Evolutionary conservation across 768 basidiomycete species (phyloP).

Genomic region (Rhizopogon rudus): DNA sequence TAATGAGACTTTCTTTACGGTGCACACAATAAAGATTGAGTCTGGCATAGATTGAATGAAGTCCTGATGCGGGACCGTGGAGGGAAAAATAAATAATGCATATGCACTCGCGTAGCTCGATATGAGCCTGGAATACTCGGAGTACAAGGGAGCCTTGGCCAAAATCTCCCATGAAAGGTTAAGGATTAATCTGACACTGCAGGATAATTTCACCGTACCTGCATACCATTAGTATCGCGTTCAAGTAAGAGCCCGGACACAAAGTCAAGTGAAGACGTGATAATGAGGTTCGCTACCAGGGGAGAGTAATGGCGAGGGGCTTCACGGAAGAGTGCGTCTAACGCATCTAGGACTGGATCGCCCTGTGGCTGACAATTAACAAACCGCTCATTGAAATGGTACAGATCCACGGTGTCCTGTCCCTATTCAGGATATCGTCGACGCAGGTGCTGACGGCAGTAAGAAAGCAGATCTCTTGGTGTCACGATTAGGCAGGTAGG

Average conservation of each 20-base stretch:
- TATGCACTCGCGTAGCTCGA: slow-evolving; percentile 29
- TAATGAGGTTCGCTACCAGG: slow-evolving; percentile 25
- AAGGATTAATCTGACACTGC: too few species aligned
- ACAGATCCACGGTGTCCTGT: slow-evolving; percentile 11
- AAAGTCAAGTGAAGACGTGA: slow-evolving; percentile 28
- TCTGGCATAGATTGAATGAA: slow-evolving; percentile 31
- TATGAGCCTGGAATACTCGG: slow-evolving; percentile 9
- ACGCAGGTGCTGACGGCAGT: too few species aligned
- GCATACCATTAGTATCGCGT: slow-evolving; percentile 16
- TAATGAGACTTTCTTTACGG: slow-evolving; percentile 26
- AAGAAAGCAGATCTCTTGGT: too few species aligned
- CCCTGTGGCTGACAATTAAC: slow-evolving; percentile 17
- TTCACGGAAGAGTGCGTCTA: slow-evolving; percentile 23
- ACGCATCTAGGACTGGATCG: slow-evolving; percentile 23
- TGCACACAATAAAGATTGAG: slow-evolving; percentile 19
- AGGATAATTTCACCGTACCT: slow-evolving; percentile 3
- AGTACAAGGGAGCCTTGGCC: slow-evolving; percentile 9
- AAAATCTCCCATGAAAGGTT: neutral
- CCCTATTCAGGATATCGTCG: slow-evolving; percentile 1
- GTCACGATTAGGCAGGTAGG: too few species aligned
- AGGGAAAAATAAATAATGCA: slow-evolving; percentile 28
- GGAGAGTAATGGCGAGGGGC: slow-evolving; percentile 20
- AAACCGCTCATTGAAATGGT: slow-evolving; percentile 26
- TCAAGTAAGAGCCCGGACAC: slow-evolving; percentile 27
- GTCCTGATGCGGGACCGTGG: slow-evolving; percentile 18